A percentile compares a stretch with the other conserved stretches of the same genome.
These are phyloP conservation scores for Gossypium anomalum DNA, from an alignment of 345 rosid genomes.

Conservation along the genomic window DNA sequence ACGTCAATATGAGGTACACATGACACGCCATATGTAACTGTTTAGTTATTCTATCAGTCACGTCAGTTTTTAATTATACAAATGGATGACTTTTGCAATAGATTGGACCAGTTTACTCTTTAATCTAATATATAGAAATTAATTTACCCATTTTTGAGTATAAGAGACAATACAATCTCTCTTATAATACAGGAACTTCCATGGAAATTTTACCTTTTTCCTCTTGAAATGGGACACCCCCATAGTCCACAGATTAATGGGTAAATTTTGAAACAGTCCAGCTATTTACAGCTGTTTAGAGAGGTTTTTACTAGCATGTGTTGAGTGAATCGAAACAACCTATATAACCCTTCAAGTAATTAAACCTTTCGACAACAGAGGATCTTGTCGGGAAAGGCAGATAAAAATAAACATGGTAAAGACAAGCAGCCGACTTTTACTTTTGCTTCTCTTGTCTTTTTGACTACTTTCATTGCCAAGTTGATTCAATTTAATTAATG, in stretches of 20 bases:
- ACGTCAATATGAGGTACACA: fast-evolving
- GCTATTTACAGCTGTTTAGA: not conserved
- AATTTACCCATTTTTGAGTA: too few species aligned
- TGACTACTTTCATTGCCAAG: slow-evolving; percentile 13
- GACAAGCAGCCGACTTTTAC: slow-evolving; percentile 27
- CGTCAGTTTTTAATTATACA: fast-evolving
- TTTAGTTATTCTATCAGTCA: fast-evolving
- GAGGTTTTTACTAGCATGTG: too few species aligned
- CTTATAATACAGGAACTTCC: too few species aligned
- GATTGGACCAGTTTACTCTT: fast-evolving
- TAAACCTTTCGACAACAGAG: not conserved
- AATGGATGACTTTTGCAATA: fast-evolving
- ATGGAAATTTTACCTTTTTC: too few species aligned
- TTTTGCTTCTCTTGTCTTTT: slow-evolving; percentile 5
- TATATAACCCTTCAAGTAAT: not conserved
- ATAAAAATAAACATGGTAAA: slow-evolving; percentile 18
- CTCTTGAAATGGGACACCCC: too few species aligned
- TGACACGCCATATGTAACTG: too few species aligned
- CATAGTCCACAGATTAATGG: not conserved
- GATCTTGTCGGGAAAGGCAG: slow-evolving; percentile 2
- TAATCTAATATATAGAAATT: fast-evolving
- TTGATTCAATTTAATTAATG: not conserved
- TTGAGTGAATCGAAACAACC: not conserved
- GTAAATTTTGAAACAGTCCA: not conserved
- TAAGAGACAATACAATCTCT: too few species aligned